Evolutionary conservation across 2,329 filamentous ascomycete species (phyloP), one percentile per base, ranked within the genome.

Genomic region (Diaporthe ampelina): DNA sequence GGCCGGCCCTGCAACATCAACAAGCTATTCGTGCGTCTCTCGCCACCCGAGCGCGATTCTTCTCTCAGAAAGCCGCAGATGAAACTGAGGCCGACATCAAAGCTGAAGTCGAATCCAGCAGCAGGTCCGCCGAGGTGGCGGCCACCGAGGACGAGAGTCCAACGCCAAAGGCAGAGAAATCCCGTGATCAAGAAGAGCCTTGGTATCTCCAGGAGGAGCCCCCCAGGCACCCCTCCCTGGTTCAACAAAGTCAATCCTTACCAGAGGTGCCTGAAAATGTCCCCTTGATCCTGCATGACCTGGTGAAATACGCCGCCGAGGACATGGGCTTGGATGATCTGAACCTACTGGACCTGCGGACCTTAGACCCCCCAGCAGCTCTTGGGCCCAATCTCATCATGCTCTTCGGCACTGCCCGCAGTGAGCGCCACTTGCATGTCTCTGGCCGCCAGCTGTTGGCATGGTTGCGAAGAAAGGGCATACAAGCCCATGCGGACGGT

Each of bases 361-460:
- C 90, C 50, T 88, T 98, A 67, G 94, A 98, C 78, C 95, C 95
- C 0, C 94, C 95, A 0, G 92, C 96, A 0, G 95, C 95, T 0
- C 88, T 99, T 1, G 97, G 97, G 1, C 91, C 94, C 2, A 95
- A 96, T 79, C 88, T 98, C 37, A 89, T 99, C 71, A 98, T 98
- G 97, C 85, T 99, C 40, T 91, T 99, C 77, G 95, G 94, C 54
- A 98, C 95, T 11, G 94, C 96, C 19, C 93, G 97, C 74, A 97
- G 94, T 79, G 94, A 98, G 82, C 95, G 96, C 70, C 97, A 99
- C 85, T 87, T 99, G 48, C 96, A 98, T 80, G 93, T 98, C 29
- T 94, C 94, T 1, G 95, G 95, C 0, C 95, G 97, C 80, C 91
- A 95, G n/a, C 89, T 98, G 35, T 94, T 95, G 77, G 91, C 96